Conservation (phyloP, 2,329 filamentous ascomycete genomes). For the Beauveria pseudobassiana region DNA sequence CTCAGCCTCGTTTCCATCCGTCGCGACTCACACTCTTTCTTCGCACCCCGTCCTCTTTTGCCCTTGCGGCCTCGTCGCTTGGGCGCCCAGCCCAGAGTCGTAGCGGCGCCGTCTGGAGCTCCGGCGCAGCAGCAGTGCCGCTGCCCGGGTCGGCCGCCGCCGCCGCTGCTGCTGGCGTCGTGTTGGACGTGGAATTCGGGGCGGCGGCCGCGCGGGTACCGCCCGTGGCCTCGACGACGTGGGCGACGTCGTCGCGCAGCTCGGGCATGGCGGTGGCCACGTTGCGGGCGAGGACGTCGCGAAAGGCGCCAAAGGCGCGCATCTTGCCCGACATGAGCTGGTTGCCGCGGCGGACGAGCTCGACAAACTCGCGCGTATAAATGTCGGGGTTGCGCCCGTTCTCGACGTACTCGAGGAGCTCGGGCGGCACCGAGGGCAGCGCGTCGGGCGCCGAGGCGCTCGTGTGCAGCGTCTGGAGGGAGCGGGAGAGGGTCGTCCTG, state of each 20-base stretch:
- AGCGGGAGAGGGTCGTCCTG: slow-evolving; percentile 33
- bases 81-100: slow-evolving; percentile 1
- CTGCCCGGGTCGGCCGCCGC: neutral
- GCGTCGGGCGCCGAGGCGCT: slow-evolving; percentile 32
- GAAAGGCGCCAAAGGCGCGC: slow-evolving; percentile 51
- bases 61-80: neutral
- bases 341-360: slow-evolving; percentile 58
- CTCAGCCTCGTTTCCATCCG: neutral
- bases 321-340: slow-evolving; percentile 60
- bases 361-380: slow-evolving; percentile 67
- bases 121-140: neutral
- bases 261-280: slow-evolving; percentile 53
- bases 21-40: neutral
- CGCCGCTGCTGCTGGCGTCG: neutral
- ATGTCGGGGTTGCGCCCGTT: slow-evolving; percentile 66
- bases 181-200: neutral
- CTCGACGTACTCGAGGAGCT: slow-evolving; percentile 62
- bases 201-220: slow-evolving; percentile 15
- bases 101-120: neutral
- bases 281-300: slow-evolving; percentile 54
- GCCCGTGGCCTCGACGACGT: slow-evolving; percentile 42
- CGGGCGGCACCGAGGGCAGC: slow-evolving; percentile 50
- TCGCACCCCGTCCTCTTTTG: neutral
- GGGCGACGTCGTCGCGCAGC: slow-evolving; percentile 44
- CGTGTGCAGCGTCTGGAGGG: slow-evolving; percentile 31